A percentile compares a stretch with the other conserved stretches of the same genome.
Evolutionary conservation across 345 rosid species (phyloP).

Genomic region (Noccaea bulbosa): DNA sequence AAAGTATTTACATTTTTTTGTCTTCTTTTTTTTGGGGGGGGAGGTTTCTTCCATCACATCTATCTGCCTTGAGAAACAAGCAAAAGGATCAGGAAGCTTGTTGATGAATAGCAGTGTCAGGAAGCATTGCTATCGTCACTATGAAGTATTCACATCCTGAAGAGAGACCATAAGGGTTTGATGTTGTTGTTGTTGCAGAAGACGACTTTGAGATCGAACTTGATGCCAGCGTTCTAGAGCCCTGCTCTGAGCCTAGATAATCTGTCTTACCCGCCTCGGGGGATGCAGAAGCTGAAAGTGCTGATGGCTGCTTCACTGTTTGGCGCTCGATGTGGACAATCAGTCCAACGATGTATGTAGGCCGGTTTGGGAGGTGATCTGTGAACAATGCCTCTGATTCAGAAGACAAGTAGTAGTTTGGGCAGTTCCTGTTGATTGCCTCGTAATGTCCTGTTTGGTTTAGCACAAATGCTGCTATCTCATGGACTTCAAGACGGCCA

Average conservation of each 20-base stretch:
- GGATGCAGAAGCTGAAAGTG: conserved; percentile 47
- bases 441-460: conserved; percentile 79
- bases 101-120: conserved; percentile 75
- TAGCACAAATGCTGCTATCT: conserved; percentile 90
- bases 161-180: conserved; percentile 81
- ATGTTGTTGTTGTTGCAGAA: conserved; percentile 45
- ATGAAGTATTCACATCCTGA: conserved; percentile 86
- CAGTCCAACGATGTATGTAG: conserved; percentile 82
- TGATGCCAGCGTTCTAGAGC: conserved; percentile 57
- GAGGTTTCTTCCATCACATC: conserved; percentile 83
- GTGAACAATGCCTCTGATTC: conserved; percentile 95
- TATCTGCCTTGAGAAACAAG: conserved; percentile 59
- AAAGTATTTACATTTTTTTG: conserved; percentile 37
- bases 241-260: conserved; percentile 54
- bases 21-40: conserved; percentile 1
- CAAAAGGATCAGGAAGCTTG: conserved; percentile 86
- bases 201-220: conserved; percentile 45
- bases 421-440: conserved; percentile 76
- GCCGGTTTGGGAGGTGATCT: conserved; percentile 80
- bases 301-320: conserved; percentile 54
- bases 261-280: conserved; percentile 52
- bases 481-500: conserved; percentile 83
- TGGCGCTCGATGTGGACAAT: conserved; percentile 94
- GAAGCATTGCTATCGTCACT: conserved; percentile 98
- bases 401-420: conserved; percentile 79